Evolutionary conservation across 2,329 filamentous ascomycete genomes (phyloP).

Genomic region (Penicillium sp.): DNA sequence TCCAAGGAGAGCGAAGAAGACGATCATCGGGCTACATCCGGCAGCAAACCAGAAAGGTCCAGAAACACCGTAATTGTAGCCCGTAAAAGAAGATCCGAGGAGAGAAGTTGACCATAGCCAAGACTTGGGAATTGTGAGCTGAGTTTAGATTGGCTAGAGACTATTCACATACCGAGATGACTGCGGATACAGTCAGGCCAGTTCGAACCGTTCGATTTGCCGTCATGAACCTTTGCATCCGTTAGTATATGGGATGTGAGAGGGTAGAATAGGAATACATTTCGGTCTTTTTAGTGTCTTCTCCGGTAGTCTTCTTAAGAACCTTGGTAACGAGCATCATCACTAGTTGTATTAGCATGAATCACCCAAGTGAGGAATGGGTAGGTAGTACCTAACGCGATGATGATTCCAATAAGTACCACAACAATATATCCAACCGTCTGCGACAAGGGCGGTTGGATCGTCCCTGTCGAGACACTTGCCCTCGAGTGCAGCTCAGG

Average conservation of each 20-base stretch:
- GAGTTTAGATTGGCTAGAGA: background rate
- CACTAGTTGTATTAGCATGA: slow-evolving; percentile 19
- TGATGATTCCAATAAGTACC: slow-evolving; percentile 38
- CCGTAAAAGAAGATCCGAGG: slow-evolving; percentile 47
- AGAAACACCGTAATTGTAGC: slow-evolving; percentile 51
- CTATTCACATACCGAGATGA: slow-evolving; percentile 42
- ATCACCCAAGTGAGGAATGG: background rate
- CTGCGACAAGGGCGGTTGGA: slow-evolving; percentile 33
- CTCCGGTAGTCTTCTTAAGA: slow-evolving; percentile 47
- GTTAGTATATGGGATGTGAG: slow-evolving; percentile 1
- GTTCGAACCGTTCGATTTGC: slow-evolving; percentile 49
- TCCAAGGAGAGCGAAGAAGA: slow-evolving; percentile 50
- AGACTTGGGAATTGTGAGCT: slow-evolving; percentile 24
- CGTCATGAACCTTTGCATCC: slow-evolving; percentile 45
- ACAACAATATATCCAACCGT: slow-evolving; percentile 43
- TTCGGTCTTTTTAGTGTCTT: slow-evolving; percentile 51
- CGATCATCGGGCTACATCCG: slow-evolving; percentile 52
- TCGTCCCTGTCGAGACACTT: slow-evolving; percentile 16
- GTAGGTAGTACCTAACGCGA: slow-evolving; percentile 33
- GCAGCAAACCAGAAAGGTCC: slow-evolving; percentile 56
- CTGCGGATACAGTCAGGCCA: slow-evolving; percentile 50
- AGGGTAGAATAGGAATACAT: slow-evolving; percentile 32
- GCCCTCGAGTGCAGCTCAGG: slow-evolving; percentile 12
- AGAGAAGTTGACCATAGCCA: slow-evolving; percentile 53
- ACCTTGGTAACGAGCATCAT: slow-evolving; percentile 47